Conservation (phyloP, 768 basidiomycete species). For the Lactifluus subvellereus region DNA sequence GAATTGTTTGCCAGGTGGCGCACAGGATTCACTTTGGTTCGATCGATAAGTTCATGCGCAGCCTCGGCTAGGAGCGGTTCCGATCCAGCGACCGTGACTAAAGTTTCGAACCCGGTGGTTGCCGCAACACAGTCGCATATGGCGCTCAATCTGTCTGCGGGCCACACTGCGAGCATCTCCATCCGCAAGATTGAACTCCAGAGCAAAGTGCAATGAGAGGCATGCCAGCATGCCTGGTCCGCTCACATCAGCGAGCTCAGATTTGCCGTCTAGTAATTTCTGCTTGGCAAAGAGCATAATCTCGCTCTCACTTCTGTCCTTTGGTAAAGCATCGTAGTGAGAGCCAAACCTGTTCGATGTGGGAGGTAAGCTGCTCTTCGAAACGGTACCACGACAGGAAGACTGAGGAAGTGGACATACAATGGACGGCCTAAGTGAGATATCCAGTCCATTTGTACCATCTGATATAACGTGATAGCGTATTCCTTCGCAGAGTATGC, state of each 20-base stretch:
- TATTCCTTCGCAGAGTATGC: background rate
- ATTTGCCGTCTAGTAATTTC: background rate
- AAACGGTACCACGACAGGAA: background rate
- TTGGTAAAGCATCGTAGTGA: background rate
- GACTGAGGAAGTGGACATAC: background rate
- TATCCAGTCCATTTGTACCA: background rate
- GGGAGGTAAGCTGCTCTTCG: background rate
- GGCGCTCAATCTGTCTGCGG: background rate
- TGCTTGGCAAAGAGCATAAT: background rate
- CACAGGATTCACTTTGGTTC: background rate
- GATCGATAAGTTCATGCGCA: background rate
- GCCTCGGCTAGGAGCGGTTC: conserved; percentile 5
- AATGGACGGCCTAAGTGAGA: conserved; percentile 4
- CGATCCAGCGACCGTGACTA: background rate
- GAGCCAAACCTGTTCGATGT: background rate
- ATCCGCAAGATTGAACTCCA: background rate
- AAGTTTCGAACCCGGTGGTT: background rate
- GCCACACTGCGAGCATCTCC: background rate
- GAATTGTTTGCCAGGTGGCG: background rate
- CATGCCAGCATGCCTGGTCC: background rate
- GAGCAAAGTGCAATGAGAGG: background rate
- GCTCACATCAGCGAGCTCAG: background rate
- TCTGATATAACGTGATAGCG: background rate
- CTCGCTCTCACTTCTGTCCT: background rate
- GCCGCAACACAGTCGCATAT: background rate